These are phyloP conservation scores for Aspergillus fijiensis DNA, from an alignment of 2,329 filamentous ascomycete genomes.

Conservation along the genomic window DNA sequence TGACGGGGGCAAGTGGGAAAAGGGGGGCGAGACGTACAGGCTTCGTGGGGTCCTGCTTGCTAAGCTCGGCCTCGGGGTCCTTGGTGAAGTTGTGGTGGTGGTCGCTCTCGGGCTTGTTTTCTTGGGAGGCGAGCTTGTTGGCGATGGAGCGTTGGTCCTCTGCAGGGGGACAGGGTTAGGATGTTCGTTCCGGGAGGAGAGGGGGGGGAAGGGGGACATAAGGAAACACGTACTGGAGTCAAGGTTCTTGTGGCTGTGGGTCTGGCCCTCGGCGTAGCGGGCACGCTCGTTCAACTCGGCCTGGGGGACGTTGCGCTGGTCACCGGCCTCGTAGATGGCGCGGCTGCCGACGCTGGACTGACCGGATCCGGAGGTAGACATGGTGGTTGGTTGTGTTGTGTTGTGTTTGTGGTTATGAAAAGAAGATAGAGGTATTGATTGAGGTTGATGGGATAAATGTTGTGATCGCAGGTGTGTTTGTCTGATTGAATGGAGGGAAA, in stretches of 20 bases:
- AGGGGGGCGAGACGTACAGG: conserved; percentile 33
- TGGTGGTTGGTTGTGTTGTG: conserved; percentile 12
- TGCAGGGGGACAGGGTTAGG: conserved; percentile 15
- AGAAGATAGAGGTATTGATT: not conserved
- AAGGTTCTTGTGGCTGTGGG: conserved; percentile 64
- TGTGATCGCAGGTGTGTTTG: not conserved
- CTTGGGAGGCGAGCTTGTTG: conserved; percentile 43
- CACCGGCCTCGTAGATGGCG: conserved; percentile 70
- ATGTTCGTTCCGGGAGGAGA: not conserved
- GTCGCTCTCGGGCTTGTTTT: conserved; percentile 27
- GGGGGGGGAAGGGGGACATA: not conserved
- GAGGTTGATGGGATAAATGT: not conserved
- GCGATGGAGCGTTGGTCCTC: conserved; percentile 48
- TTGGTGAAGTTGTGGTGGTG: conserved; percentile 27
- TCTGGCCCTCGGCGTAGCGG: conserved; percentile 70
- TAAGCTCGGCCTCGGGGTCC: conserved; percentile 38
- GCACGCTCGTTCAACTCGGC: conserved; percentile 54
- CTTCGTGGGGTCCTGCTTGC: conserved; percentile 44
- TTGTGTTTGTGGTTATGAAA: not conserved
- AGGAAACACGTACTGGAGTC: conserved; percentile 63
- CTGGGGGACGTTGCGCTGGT: conserved; percentile 67
- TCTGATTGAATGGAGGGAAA: not conserved
- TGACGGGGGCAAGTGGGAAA: not conserved
- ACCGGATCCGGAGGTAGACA: conserved; percentile 43
- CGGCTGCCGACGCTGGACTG: conserved; percentile 66